Conservation (phyloP, 257 asterid genomes). For the Capsicum chinense region DNA sequence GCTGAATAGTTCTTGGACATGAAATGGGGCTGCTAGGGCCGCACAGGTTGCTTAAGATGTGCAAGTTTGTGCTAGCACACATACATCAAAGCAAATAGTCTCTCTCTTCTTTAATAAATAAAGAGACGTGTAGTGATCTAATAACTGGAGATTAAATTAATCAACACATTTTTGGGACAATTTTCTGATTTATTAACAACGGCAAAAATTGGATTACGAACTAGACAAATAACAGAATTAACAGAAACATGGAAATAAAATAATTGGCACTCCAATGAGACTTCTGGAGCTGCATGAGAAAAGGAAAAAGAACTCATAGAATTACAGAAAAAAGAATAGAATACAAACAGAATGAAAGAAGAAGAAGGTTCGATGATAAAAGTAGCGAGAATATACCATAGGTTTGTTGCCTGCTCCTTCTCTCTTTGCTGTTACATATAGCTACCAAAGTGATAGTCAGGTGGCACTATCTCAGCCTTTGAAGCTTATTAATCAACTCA, state of each 20-base stretch:
- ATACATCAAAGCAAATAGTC: slow-evolving; percentile 8
- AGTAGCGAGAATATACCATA: background rate
- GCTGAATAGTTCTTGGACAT: slow-evolving; percentile 9
- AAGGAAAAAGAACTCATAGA: background rate
- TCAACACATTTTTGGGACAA: background rate
- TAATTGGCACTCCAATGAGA: background rate
- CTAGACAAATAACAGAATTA: background rate
- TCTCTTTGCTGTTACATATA: background rate
- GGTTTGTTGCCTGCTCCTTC: background rate
- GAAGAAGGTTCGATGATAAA: background rate
- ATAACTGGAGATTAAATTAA: background rate
- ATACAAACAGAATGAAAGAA: background rate
- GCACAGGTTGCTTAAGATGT: slow-evolving; percentile 12
- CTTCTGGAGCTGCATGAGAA: slow-evolving; percentile 1
- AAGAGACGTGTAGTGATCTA: background rate
- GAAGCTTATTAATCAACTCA: slow-evolving; percentile 13
- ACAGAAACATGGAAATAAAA: background rate
- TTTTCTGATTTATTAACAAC: background rate
- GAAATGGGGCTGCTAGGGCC: background rate
- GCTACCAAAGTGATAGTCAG: slow-evolving; percentile 8
- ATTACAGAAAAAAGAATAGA: slow-evolving; percentile 1
- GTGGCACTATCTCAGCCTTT: background rate
- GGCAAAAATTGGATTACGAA: background rate
- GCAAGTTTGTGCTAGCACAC: slow-evolving; percentile 18
- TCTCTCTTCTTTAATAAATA: background rate